phyloP scores from a whole-genome alignment of 148 eudicot genomes.

The Vaccinium darrowii region DNA sequence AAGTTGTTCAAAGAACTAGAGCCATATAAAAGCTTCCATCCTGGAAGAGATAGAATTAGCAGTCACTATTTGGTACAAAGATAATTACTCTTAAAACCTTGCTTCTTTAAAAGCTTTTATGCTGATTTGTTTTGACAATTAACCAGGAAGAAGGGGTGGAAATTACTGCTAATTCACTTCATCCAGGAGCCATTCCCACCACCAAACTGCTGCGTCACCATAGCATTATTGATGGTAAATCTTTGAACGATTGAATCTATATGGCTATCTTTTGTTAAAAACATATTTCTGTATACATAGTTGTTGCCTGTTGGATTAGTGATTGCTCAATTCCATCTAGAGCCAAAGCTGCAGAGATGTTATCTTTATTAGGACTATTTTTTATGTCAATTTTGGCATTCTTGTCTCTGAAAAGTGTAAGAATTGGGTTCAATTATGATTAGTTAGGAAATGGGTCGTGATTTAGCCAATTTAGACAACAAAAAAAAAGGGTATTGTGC shows the following conservation, averaged over 20 bases:
- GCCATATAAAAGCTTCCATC: no score
- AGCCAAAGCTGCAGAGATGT: not conserved
- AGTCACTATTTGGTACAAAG: no score
- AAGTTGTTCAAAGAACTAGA: not conserved
- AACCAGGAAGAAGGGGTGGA: slow-evolving; percentile 70
- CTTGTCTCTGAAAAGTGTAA: no score
- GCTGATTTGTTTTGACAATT: not conserved
- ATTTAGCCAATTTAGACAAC: not conserved
- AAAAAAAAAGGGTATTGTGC: not conserved
- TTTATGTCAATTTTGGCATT: no score
- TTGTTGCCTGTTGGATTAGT: not conserved
- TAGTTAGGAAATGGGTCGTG: not conserved
- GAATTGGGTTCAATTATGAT: not conserved
- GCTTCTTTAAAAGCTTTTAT: no score
- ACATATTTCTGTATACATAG: no score
- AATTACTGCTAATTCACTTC: slow-evolving; percentile 25
- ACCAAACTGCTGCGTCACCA: slow-evolving; percentile 57
- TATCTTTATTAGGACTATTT: not conserved
- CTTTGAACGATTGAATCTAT: slow-evolving; percentile 1
- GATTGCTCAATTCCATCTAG: not conserved
- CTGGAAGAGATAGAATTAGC: no score
- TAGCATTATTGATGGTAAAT: slow-evolving; percentile 46
- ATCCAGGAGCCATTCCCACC: slow-evolving; percentile 77
- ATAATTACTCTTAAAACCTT: no score
- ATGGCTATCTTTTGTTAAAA: not conserved